Evolutionary conservation across 768 basidiomycete genomes (phyloP), one percentile per base, ranked within the genome.

Genomic region (Lyophyllum shimeji): DNA sequence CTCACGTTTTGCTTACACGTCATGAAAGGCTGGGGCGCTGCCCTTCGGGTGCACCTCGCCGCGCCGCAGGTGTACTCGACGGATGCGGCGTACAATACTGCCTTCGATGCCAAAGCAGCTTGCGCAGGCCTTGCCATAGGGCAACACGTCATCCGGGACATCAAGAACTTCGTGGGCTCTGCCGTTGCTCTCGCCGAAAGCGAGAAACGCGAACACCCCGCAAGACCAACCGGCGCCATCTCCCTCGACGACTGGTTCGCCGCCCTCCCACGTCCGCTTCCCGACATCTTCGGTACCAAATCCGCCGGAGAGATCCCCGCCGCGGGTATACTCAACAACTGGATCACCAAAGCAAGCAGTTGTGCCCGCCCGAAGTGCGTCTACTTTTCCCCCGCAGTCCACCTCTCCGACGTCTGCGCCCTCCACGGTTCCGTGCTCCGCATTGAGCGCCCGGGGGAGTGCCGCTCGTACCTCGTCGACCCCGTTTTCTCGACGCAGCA

Each of bases 231-330:
- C 2, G 62, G 61, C 34, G 68, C 71, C 2, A 67, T 76, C 40
- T 74, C 78, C 0, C 68, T 90, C 0, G 84, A 85, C 57, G 68
- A 68, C 1, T 89, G 84, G 66, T 86, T 80, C 61, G 85, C 86
- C n/a, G 67, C 80, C 13, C 78, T 90, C 44, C 86, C 87, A 1
- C 76, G 77, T 44, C 88, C 86, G 1, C 80, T 88, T 50, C 82
- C 84, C 0, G 83, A 86, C 56, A 62, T 72, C 11, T 73, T 86
- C 9, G 76, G 74, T 1, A 71, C 75, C 13, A 76, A 75, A 59
- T 66, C 74, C 2, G 79, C 78, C 7, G 57, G 68, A 0, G 80
- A 85, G 54, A 77, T 86, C 53, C 83, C 85, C 49, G 80, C 80
- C 0, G 73, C 81, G 1, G 76, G 71, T 0, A 83, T 79, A 76